Conservation (phyloP, 331 rosid species). For the Malus hybrid region DNA sequence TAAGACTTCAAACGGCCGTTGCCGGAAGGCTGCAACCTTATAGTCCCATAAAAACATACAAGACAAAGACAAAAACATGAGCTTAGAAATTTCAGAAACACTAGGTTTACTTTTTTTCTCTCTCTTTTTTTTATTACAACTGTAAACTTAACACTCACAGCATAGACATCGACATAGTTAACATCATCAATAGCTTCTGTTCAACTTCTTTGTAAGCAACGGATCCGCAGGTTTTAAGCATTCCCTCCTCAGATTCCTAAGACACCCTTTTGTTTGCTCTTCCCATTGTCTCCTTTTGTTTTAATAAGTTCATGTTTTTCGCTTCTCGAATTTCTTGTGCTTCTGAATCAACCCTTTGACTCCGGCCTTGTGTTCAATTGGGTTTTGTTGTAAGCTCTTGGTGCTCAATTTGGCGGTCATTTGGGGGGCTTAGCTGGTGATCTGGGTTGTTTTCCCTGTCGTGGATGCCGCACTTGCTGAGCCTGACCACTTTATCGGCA, state of each 20-base stretch:
- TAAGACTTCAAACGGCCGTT: not conserved
- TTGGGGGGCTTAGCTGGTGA: too few relatives aligned
- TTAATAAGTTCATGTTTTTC: too few relatives aligned
- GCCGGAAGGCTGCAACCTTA: not conserved
- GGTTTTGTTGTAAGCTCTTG: too few relatives aligned
- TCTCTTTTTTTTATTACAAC: not conserved
- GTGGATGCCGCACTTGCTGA: too few relatives aligned
- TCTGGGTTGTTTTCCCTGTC: too few relatives aligned
- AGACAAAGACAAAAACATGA: not conserved
- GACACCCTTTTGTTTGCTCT: conserved; percentile 14
- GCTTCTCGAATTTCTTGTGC: too few relatives aligned
- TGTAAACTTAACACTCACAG: conserved; percentile 7
- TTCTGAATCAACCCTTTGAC: not conserved
- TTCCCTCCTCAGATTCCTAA: not conserved
- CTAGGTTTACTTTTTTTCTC: not conserved
- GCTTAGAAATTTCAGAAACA: conserved; percentile 21
- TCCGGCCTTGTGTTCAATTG: not conserved
- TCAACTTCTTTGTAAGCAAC: conserved; percentile 40
- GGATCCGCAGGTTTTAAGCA: conserved; percentile 5
- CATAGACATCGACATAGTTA: conserved; percentile 24
- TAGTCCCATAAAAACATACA: not conserved
- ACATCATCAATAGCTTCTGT: not conserved
- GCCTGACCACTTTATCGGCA: too few relatives aligned
- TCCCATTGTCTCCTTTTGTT: not conserved
- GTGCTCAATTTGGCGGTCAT: too few relatives aligned